A percentile compares a stretch with the other conserved stretches of the same genome.
These are phyloP conservation scores for Metroxylon sagu DNA, from an alignment of 176 grass and related monocot genomes.

Conservation along the genomic window DNA sequence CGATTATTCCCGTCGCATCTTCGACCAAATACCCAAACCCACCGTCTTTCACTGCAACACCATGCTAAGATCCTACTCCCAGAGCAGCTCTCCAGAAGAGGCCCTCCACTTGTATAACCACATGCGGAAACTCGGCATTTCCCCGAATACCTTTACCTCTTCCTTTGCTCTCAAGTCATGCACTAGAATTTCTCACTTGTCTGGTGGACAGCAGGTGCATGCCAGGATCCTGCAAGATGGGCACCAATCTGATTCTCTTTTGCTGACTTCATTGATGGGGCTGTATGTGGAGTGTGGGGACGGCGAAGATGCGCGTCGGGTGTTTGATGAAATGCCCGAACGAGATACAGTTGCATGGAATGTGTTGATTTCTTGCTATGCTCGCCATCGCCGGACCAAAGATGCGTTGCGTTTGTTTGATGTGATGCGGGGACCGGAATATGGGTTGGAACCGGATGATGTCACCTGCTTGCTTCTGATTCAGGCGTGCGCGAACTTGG, in stretches of 20 bases:
- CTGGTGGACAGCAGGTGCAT: slow-evolving; percentile 39
- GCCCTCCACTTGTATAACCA: slow-evolving; percentile 38
- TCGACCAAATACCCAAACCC: slow-evolving; percentile 17
- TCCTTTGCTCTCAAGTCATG: slow-evolving; percentile 47
- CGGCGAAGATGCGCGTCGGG: slow-evolving; percentile 1
- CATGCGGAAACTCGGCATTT: slow-evolving; percentile 38
- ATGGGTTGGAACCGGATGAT: slow-evolving; percentile 21
- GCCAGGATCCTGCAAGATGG: slow-evolving; percentile 30
- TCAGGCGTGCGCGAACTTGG: slow-evolving; percentile 46
- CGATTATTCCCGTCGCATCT: slow-evolving; percentile 26
- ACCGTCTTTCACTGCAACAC: slow-evolving; percentile 48
- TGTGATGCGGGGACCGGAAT: slow-evolving; percentile 22
- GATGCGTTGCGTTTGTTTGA: slow-evolving; percentile 37
- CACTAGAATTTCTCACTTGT: not conserved
- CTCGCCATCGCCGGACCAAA: slow-evolving; percentile 23
- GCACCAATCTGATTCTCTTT: slow-evolving; percentile 25
- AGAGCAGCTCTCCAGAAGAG: not conserved
- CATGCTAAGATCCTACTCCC: slow-evolving; percentile 29
- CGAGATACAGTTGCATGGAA: slow-evolving; percentile 52
- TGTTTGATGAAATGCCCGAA: slow-evolving; percentile 43
- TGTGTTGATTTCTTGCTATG: slow-evolving; percentile 42
- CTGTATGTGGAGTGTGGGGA: slow-evolving; percentile 2
- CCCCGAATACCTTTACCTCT: slow-evolving; percentile 52
- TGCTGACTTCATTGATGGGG: slow-evolving; percentile 29
- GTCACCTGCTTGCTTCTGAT: slow-evolving; percentile 60